These are phyloP conservation scores for Arabis hirsuta DNA, from an alignment of 345 rosid species.

Conservation along the genomic window DNA sequence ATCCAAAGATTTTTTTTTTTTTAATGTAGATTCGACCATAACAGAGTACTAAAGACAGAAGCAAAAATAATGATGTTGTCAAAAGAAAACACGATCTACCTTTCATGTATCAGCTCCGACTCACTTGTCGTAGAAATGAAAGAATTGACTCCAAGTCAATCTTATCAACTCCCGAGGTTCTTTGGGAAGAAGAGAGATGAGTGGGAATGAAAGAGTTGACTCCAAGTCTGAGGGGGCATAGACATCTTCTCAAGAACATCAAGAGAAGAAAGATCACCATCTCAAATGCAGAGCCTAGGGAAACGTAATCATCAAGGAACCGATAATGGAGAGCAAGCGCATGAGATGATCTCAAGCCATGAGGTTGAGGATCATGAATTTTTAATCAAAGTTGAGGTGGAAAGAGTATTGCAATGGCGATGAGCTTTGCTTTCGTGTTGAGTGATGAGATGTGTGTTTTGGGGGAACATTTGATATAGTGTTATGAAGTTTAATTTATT, in stretches of 20 bases:
- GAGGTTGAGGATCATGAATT: slow-evolving; percentile 21
- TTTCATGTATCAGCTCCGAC: not conserved
- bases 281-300: slow-evolving; percentile 43
- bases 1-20: too few species aligned
- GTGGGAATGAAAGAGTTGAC: too few species aligned
- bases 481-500: too few species aligned
- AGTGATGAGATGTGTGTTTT: slow-evolving; percentile 45
- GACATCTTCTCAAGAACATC: slow-evolving; percentile 60
- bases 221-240: slow-evolving; percentile 56
- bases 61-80: not conserved
- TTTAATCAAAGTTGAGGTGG: slow-evolving; percentile 55
- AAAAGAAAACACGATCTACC: not conserved
- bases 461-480: slow-evolving; percentile 37
- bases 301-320: slow-evolving; percentile 53
- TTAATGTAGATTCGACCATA: too few species aligned
- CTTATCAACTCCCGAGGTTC: too few species aligned
- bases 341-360: slow-evolving; percentile 26
- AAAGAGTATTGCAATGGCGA: slow-evolving; percentile 42
- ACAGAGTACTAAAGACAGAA: not conserved
- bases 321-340: slow-evolving; percentile 38
- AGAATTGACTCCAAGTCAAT: too few species aligned
- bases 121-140: not conserved
- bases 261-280: slow-evolving; percentile 53
- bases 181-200: too few species aligned
- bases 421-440: slow-evolving; percentile 43